These are phyloP conservation scores for Hymenochaete sp. DNA, from an alignment of 1,284 basidiomycete species.

Conservation along the genomic window DNA sequence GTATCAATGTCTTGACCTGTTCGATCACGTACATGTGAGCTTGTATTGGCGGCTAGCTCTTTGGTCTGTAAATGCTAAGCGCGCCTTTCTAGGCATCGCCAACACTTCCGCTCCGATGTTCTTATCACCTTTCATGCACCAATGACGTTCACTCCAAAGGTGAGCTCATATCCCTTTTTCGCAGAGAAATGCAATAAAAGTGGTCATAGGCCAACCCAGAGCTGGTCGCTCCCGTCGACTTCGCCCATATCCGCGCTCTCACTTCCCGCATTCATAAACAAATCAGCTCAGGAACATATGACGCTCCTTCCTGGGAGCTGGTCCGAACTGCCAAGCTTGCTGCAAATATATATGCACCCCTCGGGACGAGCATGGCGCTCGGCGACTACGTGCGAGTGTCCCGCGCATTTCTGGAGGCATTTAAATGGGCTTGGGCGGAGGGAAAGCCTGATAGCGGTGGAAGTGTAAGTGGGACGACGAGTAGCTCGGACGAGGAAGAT, in stretches of 20 bases:
- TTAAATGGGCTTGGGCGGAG: constrained; percentile 40
- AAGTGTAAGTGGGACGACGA: constrained; percentile 19
- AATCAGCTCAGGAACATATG: constrained; percentile 69
- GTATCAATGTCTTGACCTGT: constrained; percentile 65
- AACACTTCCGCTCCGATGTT: constrained; percentile 81
- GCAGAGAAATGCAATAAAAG: constrained; percentile 4
- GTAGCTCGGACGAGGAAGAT: constrained; percentile 24
- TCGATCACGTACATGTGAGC: constrained; percentile 76
- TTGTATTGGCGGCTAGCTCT: constrained; percentile 5
- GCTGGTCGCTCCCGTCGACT: constrained; percentile 59
- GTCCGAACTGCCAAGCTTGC: constrained; percentile 69
- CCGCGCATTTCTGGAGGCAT: constrained; percentile 64
- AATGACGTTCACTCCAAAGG: constrained; percentile 58
- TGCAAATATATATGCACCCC: constrained; percentile 69
- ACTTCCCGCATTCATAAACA: constrained; percentile 57
- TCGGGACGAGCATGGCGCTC: constrained; percentile 73
- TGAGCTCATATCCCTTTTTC: constrained; percentile 20
- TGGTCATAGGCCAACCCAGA: constrained; percentile 52
- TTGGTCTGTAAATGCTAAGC: constrained; percentile 34
- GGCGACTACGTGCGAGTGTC: constrained; percentile 76
- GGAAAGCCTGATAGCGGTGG: constrained; percentile 9
- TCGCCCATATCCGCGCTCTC: constrained; percentile 46
- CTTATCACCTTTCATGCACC: constrained; percentile 76
- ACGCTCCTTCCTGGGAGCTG: constrained; percentile 75
- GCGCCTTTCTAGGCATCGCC: constrained; percentile 39